Percentiles rank a stretch among this genome's conserved stretches.
phyloP scores from a whole-genome alignment of 148 eudicot genomes.

The Dianthus caryophyllus region DNA sequence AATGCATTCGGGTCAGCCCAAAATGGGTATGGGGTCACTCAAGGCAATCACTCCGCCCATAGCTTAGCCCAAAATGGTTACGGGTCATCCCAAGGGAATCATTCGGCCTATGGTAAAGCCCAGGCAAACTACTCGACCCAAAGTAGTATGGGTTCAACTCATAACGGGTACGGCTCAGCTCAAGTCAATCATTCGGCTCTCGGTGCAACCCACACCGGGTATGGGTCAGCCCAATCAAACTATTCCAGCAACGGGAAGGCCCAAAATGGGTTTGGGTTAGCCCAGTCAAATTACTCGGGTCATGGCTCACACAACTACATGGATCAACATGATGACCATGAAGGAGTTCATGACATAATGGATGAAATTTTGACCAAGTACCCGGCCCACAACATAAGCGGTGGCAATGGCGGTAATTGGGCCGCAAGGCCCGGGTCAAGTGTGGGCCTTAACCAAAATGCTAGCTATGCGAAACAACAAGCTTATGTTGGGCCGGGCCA shows the following conservation, averaged over 20 bases:
- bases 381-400: slow-evolving; percentile 23
- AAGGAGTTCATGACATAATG: slow-evolving; percentile 25
- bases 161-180: not conserved
- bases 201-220: not conserved
- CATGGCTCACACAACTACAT: not conserved
- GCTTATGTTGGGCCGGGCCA: slow-evolving; percentile 13
- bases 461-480: slow-evolving; percentile 18
- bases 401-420: slow-evolving; percentile 18
- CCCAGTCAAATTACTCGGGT: not conserved
- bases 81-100: not conserved
- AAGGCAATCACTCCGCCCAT: slow-evolving; percentile 2
- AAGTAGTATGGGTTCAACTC: too few species aligned
- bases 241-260: not conserved
- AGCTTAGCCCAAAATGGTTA: not conserved
- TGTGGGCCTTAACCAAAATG: slow-evolving; percentile 9
- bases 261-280: not conserved
- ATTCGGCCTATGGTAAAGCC: slow-evolving; percentile 1
- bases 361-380: slow-evolving; percentile 30
- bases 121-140: too few species aligned
- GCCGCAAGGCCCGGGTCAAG: not conserved
- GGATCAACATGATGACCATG: slow-evolving; percentile 12
- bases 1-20: not conserved
- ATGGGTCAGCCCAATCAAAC: not conserved
- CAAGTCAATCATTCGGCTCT: not conserved
- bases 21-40: not conserved